Conservation (phyloP, 2,329 filamentous ascomycete species). For the Mollisiaceae sp. region DNA sequence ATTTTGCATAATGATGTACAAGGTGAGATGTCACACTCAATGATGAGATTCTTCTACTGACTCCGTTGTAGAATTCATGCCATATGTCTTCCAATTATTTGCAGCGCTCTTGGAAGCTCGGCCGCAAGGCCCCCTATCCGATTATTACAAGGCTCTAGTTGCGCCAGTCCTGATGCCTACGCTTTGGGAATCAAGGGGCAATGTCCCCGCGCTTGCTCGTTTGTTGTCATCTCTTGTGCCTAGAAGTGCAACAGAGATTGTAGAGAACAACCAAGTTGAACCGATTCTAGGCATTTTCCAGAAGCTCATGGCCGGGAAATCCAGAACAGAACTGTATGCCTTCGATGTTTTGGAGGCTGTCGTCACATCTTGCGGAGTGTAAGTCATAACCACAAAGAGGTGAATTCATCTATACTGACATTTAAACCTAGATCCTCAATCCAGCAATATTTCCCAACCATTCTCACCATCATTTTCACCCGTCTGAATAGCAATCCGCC, state of each 20-base stretch:
- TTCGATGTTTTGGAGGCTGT: constrained; percentile 91
- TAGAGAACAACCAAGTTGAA: constrained; percentile 81
- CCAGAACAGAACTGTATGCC: constrained; percentile 74
- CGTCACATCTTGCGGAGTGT: constrained; percentile 73
- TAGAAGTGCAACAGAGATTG: constrained; percentile 73
- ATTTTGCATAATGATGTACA: constrained; percentile 84
- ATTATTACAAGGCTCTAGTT: constrained; percentile 81
- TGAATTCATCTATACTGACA: constrained; percentile 36
- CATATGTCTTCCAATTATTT: constrained; percentile 95
- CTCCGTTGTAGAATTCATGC: constrained; percentile 75
- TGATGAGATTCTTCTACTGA: background rate
- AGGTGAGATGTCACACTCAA: constrained; percentile 52
- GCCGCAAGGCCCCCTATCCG: constrained; percentile 76
- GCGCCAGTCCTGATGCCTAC: constrained; percentile 78
- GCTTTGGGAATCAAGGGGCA: constrained; percentile 91
- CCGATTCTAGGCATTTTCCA: constrained; percentile 96
- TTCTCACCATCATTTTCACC: constrained; percentile 82
- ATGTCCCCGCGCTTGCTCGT: constrained; percentile 87
- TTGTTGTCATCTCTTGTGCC: constrained; percentile 84
- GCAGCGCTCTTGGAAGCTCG: constrained; percentile 89
- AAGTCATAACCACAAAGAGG: constrained; percentile 47
- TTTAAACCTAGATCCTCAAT: constrained; percentile 58
- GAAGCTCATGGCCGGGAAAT: constrained; percentile 71
- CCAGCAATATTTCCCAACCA: constrained; percentile 58
- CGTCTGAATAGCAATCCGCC: constrained; percentile 65